Percentiles rank a stretch among this genome's conserved stretches.
These are phyloP conservation scores for Aspergillus panamensis DNA, from an alignment of 495 filamentous ascomycete species.

Conservation along the genomic window DNA sequence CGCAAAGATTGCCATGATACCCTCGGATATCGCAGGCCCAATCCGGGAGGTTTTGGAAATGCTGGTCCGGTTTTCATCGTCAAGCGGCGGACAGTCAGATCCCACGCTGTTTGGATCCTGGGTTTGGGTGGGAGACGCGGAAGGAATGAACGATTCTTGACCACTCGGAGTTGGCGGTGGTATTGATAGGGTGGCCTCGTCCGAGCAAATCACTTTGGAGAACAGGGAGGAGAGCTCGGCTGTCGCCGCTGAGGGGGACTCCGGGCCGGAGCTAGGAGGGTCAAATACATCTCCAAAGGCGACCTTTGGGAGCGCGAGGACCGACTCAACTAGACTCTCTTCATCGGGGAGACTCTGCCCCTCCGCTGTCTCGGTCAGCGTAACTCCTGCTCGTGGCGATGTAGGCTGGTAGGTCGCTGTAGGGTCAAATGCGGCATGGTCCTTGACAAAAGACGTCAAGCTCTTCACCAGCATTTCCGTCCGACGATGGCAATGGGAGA, in stretches of 20 bases:
- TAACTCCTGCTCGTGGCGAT: slow-evolving; percentile 4
- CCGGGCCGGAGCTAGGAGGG: not conserved
- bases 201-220: slow-evolving; percentile 11
- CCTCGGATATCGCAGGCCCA: slow-evolving; percentile 9
- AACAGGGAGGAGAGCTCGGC: slow-evolving; percentile 16
- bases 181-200: slow-evolving; percentile 5
- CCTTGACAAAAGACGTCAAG: slow-evolving; percentile 32
- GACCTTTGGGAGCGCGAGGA: not conserved
- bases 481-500: slow-evolving; percentile 27
- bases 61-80: slow-evolving; percentile 5
- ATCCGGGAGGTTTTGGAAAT: not conserved
- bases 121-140: not conserved
- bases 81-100: not conserved
- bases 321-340: not conserved
- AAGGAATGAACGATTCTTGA: slow-evolving; percentile 4
- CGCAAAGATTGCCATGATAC: slow-evolving; percentile 30
- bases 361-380: not conserved
- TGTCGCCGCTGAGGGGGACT: slow-evolving; percentile 8
- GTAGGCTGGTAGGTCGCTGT: slow-evolving; percentile 17
- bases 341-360: not conserved
- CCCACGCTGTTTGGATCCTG: not conserved
- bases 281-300: not conserved
- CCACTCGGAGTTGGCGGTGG: slow-evolving; percentile 3
- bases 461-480: slow-evolving; percentile 31
- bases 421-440: slow-evolving; percentile 28